These are phyloP conservation scores for Cokeromyces recurvatus DNA, from an alignment of 371 early-diverging fungal species.

Conservation along the genomic window DNA sequence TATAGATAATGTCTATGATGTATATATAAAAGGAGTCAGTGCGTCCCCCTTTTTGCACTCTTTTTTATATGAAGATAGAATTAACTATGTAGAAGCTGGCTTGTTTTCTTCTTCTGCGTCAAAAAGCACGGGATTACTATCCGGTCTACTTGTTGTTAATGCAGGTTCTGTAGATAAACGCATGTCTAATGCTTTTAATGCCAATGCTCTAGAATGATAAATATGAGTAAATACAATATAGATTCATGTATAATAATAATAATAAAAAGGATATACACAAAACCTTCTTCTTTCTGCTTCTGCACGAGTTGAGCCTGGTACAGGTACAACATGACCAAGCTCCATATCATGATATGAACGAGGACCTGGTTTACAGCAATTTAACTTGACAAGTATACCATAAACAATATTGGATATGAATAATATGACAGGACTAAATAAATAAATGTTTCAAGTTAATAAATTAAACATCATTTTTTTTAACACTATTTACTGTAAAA, in stretches of 20 bases:
- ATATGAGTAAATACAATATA: background rate
- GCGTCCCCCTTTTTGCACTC: no score
- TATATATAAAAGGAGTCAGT: no score
- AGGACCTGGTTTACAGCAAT: slow-evolving; percentile 44
- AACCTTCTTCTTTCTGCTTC: slow-evolving; percentile 65
- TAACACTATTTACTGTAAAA: slow-evolving; percentile 54
- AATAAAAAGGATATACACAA: no score
- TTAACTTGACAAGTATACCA: slow-evolving; percentile 40
- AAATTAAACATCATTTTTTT: background rate
- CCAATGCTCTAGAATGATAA: slow-evolving; percentile 44
- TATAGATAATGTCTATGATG: no score
- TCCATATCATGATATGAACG: slow-evolving; percentile 28
- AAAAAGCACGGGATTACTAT: slow-evolving; percentile 19
- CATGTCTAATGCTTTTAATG: slow-evolving; percentile 63
- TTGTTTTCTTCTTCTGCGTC: slow-evolving; percentile 16
- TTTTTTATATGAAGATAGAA: no score
- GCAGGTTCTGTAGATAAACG: slow-evolving; percentile 33
- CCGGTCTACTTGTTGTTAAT: slow-evolving; percentile 2
- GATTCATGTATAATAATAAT: background rate
- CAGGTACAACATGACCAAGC: slow-evolving; percentile 40
- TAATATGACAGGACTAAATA: slow-evolving; percentile 45
- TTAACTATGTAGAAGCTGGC: no score
- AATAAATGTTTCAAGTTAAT: background rate
- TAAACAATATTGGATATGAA: slow-evolving; percentile 47
- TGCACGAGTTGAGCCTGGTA: slow-evolving; percentile 55